Percentiles rank a stretch among this genome's conserved stretches.
Conservation (phyloP, 352 stramenopile genomes). For the Phytophthora cryptogea region DNA sequence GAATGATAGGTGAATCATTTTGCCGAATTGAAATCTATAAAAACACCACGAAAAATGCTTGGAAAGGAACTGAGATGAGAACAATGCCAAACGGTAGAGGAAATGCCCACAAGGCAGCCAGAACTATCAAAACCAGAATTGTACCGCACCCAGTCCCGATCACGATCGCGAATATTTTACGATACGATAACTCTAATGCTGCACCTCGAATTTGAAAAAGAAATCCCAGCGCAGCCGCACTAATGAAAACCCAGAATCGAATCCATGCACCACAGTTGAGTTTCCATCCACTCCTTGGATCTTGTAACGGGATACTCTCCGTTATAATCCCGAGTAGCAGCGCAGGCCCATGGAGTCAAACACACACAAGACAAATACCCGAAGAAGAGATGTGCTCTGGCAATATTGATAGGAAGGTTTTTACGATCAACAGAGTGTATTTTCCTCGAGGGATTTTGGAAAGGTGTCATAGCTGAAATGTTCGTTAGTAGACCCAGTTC, state of each 20-base stretch:
- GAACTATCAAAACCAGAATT: neutral
- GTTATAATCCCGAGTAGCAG: constrained; percentile 3
- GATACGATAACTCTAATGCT: neutral
- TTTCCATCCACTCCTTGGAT: constrained; percentile 7
- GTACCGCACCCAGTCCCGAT: neutral
- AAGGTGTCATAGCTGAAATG: too few relatives aligned
- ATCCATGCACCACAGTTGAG: constrained; percentile 4
- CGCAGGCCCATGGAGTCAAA: neutral
- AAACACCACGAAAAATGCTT: neutral
- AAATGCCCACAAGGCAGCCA: constrained; percentile 1
- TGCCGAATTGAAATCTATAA: neutral
- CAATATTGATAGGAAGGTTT: neutral
- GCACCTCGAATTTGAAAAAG: constrained; percentile 8
- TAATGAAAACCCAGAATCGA: neutral
- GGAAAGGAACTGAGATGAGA: neutral
- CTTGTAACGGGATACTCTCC: constrained; percentile 6
- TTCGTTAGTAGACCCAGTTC: too few relatives aligned
- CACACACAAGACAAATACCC: neutral
- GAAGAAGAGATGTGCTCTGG: neutral
- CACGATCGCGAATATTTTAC: neutral
- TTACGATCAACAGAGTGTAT: too few relatives aligned
- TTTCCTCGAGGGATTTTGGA: too few relatives aligned
- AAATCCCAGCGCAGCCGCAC: neutral
- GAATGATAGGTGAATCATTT: neutral
- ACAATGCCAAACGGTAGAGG: neutral